phyloP scores from a whole-genome alignment of 139 green algal genomes.

The Picochlorum sp. region DNA sequence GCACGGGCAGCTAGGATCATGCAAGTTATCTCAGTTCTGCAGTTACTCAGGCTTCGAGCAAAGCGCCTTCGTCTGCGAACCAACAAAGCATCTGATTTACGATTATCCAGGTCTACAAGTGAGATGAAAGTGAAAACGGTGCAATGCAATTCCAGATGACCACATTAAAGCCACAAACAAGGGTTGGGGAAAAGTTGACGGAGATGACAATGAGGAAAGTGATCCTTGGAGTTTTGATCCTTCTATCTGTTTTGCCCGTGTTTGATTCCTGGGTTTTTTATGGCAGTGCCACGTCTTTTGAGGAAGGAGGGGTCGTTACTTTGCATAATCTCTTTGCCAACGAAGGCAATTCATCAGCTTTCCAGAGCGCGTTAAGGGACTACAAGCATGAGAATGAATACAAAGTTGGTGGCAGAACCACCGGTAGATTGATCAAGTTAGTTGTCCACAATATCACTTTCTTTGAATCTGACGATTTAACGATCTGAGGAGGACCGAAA shows the following conservation, averaged over 20 bases:
- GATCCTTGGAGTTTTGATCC: conserved; percentile 63
- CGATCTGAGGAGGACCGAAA: background rate
- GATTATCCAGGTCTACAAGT: background rate
- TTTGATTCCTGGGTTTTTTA: conserved; percentile 69
- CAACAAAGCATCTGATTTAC: background rate
- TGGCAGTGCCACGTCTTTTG: conserved; percentile 40
- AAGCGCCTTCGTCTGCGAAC: background rate
- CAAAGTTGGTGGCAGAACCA: conserved; percentile 30
- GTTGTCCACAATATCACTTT: conserved; percentile 44
- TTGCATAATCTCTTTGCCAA: conserved; percentile 61
- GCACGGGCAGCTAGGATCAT: conserved; percentile 12
- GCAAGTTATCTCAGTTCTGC: conserved; percentile 8
- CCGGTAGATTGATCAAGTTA: conserved; percentile 37
- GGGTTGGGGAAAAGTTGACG: conserved; percentile 80
- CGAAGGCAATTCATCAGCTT: conserved; percentile 24
- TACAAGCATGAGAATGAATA: conserved; percentile 47
- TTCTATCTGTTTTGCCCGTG: conserved; percentile 75
- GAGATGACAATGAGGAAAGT: conserved; percentile 78
- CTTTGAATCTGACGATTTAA: background rate
- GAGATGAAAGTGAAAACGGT: conserved; percentile 23
- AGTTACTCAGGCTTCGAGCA: background rate
- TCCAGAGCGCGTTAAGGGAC: conserved; percentile 28
- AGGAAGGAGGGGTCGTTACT: conserved; percentile 59
- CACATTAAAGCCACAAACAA: conserved; percentile 20
- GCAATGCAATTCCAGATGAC: conserved; percentile 22